Conservation (phyloP, 164 flowering plant genomes). For the Vitis cinerea region DNA sequence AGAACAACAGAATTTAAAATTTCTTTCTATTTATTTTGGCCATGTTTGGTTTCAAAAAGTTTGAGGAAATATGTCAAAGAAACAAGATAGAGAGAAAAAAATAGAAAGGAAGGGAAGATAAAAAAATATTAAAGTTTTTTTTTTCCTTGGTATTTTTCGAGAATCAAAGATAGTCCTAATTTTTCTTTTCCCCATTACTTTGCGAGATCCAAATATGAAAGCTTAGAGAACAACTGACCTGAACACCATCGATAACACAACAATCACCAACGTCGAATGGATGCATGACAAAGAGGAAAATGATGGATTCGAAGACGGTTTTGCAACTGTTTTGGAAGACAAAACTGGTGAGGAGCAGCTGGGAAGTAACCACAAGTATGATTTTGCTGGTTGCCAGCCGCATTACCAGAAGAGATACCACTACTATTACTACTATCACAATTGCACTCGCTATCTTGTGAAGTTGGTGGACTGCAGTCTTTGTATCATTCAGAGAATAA, state of each 20-base stretch:
- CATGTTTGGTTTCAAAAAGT: no score
- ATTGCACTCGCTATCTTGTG: slow-evolving; percentile 43
- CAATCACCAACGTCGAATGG: slow-evolving; percentile 72
- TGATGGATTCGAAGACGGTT: slow-evolving; percentile 52
- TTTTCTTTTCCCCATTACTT: no score
- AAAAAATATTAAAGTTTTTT: no score
- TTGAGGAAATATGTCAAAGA: no score
- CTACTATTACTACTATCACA: slow-evolving; percentile 32
- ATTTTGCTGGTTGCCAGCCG: slow-evolving; percentile 50
- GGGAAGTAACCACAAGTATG: slow-evolving; percentile 41
- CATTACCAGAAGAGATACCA: slow-evolving; percentile 40
- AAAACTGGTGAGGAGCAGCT: slow-evolving; percentile 41
- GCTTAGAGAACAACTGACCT: slow-evolving; percentile 25
- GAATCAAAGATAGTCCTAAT: no score
- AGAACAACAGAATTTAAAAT: no score
- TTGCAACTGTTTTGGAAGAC: slow-evolving; percentile 52
- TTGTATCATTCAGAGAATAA: slow-evolving; percentile 56
- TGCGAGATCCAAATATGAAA: no score
- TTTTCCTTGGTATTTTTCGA: no score
- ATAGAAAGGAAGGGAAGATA: no score
- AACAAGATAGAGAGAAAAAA: no score
- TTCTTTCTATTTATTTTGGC: no score
- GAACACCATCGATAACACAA: slow-evolving; percentile 51
- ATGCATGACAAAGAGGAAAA: slow-evolving; percentile 63
- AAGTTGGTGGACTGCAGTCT: slow-evolving; percentile 58